Percentiles rank a stretch among this genome's conserved stretches.
phyloP scores from a whole-genome alignment of 2,329 filamentous ascomycete species.

The Xylaria arbuscula region DNA sequence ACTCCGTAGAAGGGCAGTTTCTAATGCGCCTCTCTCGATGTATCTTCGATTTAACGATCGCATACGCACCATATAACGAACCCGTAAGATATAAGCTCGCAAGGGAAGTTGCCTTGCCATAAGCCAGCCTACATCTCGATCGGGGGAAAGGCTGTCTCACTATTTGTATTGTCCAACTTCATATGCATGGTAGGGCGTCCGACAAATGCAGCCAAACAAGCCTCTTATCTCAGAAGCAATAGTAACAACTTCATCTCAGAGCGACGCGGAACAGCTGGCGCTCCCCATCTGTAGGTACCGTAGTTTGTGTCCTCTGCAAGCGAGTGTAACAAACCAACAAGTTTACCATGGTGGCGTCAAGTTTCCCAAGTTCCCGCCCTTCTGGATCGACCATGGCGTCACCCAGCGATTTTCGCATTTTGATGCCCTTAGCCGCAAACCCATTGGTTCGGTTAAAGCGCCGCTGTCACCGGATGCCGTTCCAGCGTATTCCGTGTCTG shows the following conservation, averaged over 20 bases:
- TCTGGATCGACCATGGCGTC: constrained; percentile 39
- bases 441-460: constrained; percentile 38
- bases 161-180: background rate
- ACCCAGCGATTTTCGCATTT: constrained; percentile 36
- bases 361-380: constrained; percentile 36
- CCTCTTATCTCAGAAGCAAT: constrained; percentile 9
- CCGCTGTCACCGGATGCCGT: constrained; percentile 36
- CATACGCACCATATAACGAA: background rate
- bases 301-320: constrained; percentile 15
- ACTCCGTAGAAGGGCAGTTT: background rate
- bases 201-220: constrained; percentile 6
- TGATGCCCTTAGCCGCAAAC: constrained; percentile 20
- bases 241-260: constrained; percentile 2
- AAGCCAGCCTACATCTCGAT: constrained; percentile 12
- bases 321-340: constrained; percentile 18
- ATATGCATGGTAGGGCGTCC: background rate
- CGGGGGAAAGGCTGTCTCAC: background rate
- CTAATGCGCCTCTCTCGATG: background rate
- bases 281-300: constrained; percentile 3
- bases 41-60: background rate
- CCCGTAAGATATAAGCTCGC: constrained; percentile 25
- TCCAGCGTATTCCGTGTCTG: constrained; percentile 30
- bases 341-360: constrained; percentile 25
- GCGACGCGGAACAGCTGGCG: constrained; percentile 14
- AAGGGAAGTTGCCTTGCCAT: constrained; percentile 10